These are phyloP conservation scores for Kwoniella dejecticola DNA, from an alignment of 768 basidiomycete genomes.

Conservation along the genomic window DNA sequence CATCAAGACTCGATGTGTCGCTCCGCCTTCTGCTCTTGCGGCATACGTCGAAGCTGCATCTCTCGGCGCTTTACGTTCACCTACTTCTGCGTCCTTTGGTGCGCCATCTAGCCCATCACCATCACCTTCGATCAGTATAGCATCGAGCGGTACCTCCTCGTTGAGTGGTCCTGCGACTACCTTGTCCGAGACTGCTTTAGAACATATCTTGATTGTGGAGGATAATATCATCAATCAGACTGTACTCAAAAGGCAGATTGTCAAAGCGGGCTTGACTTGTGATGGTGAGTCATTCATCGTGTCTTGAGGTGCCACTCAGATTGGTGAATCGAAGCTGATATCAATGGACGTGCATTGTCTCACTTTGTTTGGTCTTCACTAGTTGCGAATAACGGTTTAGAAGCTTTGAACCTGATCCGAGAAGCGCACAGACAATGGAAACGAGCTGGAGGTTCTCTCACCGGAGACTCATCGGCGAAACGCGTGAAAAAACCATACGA, in stretches of 20 bases:
- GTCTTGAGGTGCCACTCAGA: too few species aligned
- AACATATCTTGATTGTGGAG: slow-evolving; percentile 45
- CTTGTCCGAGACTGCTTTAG: slow-evolving; percentile 2
- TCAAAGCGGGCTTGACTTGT: slow-evolving; percentile 49
- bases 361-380: background rate
- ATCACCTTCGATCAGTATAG: slow-evolving; percentile 12
- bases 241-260: slow-evolving; percentile 48
- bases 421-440: slow-evolving; percentile 32
- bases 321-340: too few species aligned
- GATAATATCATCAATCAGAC: slow-evolving; percentile 55
- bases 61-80: slow-evolving; percentile 7
- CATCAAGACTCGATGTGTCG: slow-evolving; percentile 41
- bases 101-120: background rate
- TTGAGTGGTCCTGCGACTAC: slow-evolving; percentile 16
- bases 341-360: background rate
- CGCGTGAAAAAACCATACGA: slow-evolving; percentile 32
- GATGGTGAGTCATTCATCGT: slow-evolving; percentile 33
- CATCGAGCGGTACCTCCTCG: slow-evolving; percentile 15
- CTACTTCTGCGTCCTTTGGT: background rate
- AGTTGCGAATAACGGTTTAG: slow-evolving; percentile 50
- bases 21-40: slow-evolving; percentile 22
- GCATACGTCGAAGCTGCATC: slow-evolving; percentile 17
- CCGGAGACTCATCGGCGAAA: too few species aligned
- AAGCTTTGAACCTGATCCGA: slow-evolving; percentile 47
- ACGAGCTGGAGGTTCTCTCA: slow-evolving; percentile 14